Evolutionary conservation across 2,329 filamentous ascomycete genomes (phyloP), one percentile per base, ranked within the genome.

Genomic region (Colletotrichum lindemuthianum): DNA sequence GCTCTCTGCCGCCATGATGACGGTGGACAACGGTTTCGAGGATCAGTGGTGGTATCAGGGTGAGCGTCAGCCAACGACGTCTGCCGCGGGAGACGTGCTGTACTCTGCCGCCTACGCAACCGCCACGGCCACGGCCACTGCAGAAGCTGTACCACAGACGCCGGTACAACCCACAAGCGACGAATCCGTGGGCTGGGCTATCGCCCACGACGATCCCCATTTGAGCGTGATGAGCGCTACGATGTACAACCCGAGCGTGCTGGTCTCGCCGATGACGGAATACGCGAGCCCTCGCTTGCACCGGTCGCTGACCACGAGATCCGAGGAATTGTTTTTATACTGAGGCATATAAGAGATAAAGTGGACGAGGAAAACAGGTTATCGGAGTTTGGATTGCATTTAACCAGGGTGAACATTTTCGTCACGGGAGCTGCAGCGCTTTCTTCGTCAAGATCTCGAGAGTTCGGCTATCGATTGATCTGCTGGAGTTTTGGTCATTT

Each of bases 41-140:
- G 81, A 82, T 66, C 83, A 86, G 71, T 86, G 84, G 83, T 86
- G 84, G 84, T 81, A 85, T 68, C 81, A 82, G 66, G 84, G 83
- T 1, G 63, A 65, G 8, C 72, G 77, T 2, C 63, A 66, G 40
- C 63, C 44, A 65, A 76, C 68, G 37, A 70, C 33, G 8, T 32
- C 48, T 16, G 15, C 69, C 56, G 70, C 70, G 7, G 73, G 73
- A 16, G 73, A 72, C 1, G 32, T 72, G 48, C 64, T 73, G 48
- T 60, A 60, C 47, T 71, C 32, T 54, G 54, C 36, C 69, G 59
- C 65, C 24, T 48, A 33, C 13, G 55, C 45, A 32, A 36, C 47
- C 40, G 37, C 60, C 8, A 33, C 51, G 12, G 37, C 60, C 8
- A 33, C 51, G 12, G 41, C 45, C 34, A 39, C 56, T 13, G 47